Percentiles rank a stretch among this genome's conserved stretches.
phyloP scores from a whole-genome alignment of 2,329 filamentous ascomycete species.

The Hypoxylon sp. region DNA sequence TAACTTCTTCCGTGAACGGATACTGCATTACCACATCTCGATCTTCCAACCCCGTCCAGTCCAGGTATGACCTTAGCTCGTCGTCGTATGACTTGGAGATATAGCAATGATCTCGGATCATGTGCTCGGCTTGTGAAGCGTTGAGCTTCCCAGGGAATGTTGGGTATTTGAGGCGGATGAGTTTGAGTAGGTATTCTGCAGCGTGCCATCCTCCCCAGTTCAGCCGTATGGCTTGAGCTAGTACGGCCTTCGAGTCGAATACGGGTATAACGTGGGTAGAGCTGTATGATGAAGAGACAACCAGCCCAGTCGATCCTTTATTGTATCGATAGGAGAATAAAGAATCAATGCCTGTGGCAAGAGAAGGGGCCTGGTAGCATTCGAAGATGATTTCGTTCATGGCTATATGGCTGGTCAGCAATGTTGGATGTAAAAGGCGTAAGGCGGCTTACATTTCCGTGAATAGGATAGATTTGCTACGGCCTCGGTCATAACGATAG shows the following conservation, averaged over 20 bases:
- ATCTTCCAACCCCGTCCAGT: constrained; percentile 93
- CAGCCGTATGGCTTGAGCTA: constrained; percentile 85
- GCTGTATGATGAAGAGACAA: constrained; percentile 92
- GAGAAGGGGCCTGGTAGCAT: constrained; percentile 89
- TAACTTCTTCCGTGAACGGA: constrained; percentile 89
- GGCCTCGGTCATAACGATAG: constrained; percentile 95
- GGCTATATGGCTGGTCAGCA: constrained; percentile 61
- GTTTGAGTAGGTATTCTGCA: constrained; percentile 90
- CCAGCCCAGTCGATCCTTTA: constrained; percentile 84
- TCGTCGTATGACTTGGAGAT: constrained; percentile 84
- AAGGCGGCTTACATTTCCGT: constrained; percentile 77
- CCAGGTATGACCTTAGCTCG: constrained; percentile 81
- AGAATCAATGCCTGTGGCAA: constrained; percentile 95
- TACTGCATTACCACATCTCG: constrained; percentile 91
- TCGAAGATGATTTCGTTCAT: constrained; percentile 99
- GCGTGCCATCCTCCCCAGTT: constrained; percentile 96
- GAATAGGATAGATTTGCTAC: constrained; percentile 92
- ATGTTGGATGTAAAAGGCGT: background rate
- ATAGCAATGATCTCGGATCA: constrained; percentile 91
- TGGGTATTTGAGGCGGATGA: constrained; percentile 92
- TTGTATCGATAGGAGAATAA: constrained; percentile 97
- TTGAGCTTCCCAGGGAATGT: constrained; percentile 88
- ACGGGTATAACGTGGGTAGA: constrained; percentile 97
- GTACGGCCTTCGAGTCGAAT: constrained; percentile 83
- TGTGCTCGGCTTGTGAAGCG: constrained; percentile 85